phyloP scores from a whole-genome alignment of 2,329 filamentous ascomycete species.

The Rhynchosporium secalis region DNA sequence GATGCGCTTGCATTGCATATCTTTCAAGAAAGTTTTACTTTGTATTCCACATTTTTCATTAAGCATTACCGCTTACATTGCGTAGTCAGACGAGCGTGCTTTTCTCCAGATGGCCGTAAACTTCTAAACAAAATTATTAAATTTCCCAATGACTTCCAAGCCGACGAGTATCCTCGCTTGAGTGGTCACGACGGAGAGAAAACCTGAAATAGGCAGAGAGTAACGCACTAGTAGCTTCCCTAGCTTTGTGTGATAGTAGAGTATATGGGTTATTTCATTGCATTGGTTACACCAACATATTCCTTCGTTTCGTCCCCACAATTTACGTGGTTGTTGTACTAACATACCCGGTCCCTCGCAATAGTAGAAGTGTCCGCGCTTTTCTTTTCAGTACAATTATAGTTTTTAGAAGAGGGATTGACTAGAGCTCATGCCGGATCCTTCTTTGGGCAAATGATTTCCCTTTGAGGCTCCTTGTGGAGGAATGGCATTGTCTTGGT shows the following conservation, averaged over 20 bases:
- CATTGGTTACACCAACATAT: background rate
- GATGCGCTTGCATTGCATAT: background rate
- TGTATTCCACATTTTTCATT: background rate
- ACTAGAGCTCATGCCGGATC: too few relatives aligned
- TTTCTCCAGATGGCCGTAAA: too few relatives aligned
- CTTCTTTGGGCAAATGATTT: too few relatives aligned
- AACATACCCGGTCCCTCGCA: too few relatives aligned
- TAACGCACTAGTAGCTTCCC: background rate
- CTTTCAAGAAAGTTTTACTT: background rate
- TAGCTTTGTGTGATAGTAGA: background rate
- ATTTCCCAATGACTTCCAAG: too few relatives aligned
- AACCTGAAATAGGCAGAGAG: background rate
- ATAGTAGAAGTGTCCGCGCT: too few relatives aligned
- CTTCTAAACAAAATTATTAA: too few relatives aligned
- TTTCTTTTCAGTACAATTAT: too few relatives aligned
- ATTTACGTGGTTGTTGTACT: background rate
- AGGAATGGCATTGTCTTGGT: too few relatives aligned
- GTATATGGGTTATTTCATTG: background rate
- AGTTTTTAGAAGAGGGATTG: too few relatives aligned
- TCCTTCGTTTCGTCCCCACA: background rate
- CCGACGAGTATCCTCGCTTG: too few relatives aligned
- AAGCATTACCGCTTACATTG: background rate
- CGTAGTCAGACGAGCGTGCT: background rate
- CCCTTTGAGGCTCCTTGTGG: too few relatives aligned
- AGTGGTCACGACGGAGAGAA: background rate